Evolutionary conservation across 306 rosid genomes (phyloP), one percentile per base, ranked within the genome.

Genomic region (Boehmeria nivea): DNA sequence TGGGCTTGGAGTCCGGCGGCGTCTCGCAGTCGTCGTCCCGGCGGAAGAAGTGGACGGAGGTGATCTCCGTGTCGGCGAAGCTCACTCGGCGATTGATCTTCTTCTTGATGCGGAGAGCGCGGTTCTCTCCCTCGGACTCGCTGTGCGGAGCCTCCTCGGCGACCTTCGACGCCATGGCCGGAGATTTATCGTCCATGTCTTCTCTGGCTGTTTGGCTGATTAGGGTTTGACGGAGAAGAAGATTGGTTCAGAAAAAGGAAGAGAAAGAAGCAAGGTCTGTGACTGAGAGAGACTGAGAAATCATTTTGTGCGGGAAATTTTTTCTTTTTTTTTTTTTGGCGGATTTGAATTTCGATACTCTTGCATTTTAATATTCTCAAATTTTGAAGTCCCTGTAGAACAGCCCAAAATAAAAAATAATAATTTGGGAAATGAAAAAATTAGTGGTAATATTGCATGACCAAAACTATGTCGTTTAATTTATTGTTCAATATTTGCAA

Each of bases 21-120:
- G 54, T 59, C 50, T 84, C 95, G 61, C 73, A 82, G 22, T 31
- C 83, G 12, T 82, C 88, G 43, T 87, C 96, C 56, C 87, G 80
- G 24, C 76, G 79, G 79, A 91, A 87, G 33, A 91, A 59, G 76
- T 87, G 96, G 50, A 91, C 93, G 57, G 95, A 84, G 66, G 99
- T 91, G 65, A 91, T 79, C 72, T 91, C 99, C 16, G 84, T 80
- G 63, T 87, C 96, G 22, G 87, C 99, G 72, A 91, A 91, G 85
- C 99, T 87, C 16, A 87, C 99, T 24, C 99, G 95, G 33, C 95
- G 96, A 12, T 79, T 56, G 40, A 89, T 82, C 50, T 81, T 91
- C 70, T 63, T 60, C 70, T 59, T 76, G 39, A 59, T 51, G n/a
- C 61, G 36, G 42, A 69, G 23, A 7, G 82, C 82, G 1, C 66